Base-by-base conservation (phyloP, 2,329 filamentous ascomycete genomes). In the Botrytis sinoallii region DNA sequence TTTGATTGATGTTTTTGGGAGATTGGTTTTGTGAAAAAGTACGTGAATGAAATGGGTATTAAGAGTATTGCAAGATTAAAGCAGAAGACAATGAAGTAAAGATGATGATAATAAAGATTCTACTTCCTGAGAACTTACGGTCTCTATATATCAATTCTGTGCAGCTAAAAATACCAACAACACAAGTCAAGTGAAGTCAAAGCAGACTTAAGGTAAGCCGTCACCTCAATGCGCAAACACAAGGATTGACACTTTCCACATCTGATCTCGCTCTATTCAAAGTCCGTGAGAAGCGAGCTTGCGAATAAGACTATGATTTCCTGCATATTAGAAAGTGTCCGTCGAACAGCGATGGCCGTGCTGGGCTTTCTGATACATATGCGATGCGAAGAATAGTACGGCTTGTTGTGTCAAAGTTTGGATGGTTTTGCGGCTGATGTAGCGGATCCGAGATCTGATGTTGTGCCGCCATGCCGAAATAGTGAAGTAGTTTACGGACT, bases 241-340 rank as follows among this genome's bases (percentile, higher is more conserved):
- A 48, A 22, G 52, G 29, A 71, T 46, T 40, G 10, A 3, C 59
- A 42, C 25, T 57, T 12, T 57, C 66, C 55, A 68, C 16, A 52
- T 68, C 66, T 57, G 66, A 40, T 25, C 69, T 71, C 59, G 69
- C 69, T 65, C 69, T 42, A 52, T 25, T 25, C 32, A 22, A 71
- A 71, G 32, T 71, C 69, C 69, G 69, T 48, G 44, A 42, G 40
- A 20, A 40, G 57, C 69, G 57, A 71, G 52, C 48, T 69, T 69
- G n/a, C 35, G 25, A 44, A n/a, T 38, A 20, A 57, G 48, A 38
- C 40, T 57, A 69, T 44, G n/a, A 20, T 5, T 20, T 42, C 12
- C 38, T 52, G 48, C 66, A 69, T 69, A 1, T 22, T 57, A 25
- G 18, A 4, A 57, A 42, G n/a, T 57, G 48, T 69, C 66, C 66